These are phyloP conservation scores for Aspergillus novoparasiticus DNA, from an alignment of 2,329 filamentous ascomycete species.

Conservation along the genomic window DNA sequence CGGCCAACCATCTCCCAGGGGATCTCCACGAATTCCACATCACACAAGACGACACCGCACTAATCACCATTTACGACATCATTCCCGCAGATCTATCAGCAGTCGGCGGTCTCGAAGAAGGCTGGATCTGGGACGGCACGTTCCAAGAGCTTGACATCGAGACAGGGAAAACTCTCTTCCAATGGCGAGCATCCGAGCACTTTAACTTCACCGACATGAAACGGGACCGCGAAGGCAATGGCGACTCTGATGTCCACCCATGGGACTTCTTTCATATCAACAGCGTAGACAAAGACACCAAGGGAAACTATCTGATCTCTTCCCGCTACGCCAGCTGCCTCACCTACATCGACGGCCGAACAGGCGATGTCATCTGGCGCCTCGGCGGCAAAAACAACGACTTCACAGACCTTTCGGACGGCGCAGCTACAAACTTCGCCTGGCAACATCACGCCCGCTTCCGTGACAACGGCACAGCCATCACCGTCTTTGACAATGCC, in stretches of 20 bases:
- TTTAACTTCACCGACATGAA: slow-evolving; percentile 32
- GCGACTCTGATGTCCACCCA: slow-evolving; percentile 26
- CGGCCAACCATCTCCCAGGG: slow-evolving; percentile 37
- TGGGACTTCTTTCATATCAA: slow-evolving; percentile 63
- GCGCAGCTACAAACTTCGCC: slow-evolving; percentile 50
- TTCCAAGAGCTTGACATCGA: slow-evolving; percentile 53
- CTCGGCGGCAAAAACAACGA: slow-evolving; percentile 52
- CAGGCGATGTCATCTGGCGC: slow-evolving; percentile 54
- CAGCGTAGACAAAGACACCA: slow-evolving; percentile 53
- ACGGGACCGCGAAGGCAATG: slow-evolving; percentile 21
- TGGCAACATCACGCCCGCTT: slow-evolving; percentile 59
- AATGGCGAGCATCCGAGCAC: slow-evolving; percentile 53
- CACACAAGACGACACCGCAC: slow-evolving; percentile 44
- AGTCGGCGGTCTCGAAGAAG: slow-evolving; percentile 36
- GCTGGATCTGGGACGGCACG: slow-evolving; percentile 44
- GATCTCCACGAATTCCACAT: slow-evolving; percentile 52
- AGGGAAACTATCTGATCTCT: slow-evolving; percentile 50
- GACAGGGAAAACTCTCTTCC: slow-evolving; percentile 47
- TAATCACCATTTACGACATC: slow-evolving; percentile 46
- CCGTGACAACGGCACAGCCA: slow-evolving; percentile 27
- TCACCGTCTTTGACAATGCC: slow-evolving; percentile 48
- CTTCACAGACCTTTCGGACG: slow-evolving; percentile 45
- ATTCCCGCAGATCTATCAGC: slow-evolving; percentile 41
- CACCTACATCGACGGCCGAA: slow-evolving; percentile 45
- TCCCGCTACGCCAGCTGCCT: slow-evolving; percentile 41